A percentile compares a stretch with the other conserved stretches of the same genome.
Conservation (phyloP, 305 asterid genomes). For the Solanum hybrid region DNA sequence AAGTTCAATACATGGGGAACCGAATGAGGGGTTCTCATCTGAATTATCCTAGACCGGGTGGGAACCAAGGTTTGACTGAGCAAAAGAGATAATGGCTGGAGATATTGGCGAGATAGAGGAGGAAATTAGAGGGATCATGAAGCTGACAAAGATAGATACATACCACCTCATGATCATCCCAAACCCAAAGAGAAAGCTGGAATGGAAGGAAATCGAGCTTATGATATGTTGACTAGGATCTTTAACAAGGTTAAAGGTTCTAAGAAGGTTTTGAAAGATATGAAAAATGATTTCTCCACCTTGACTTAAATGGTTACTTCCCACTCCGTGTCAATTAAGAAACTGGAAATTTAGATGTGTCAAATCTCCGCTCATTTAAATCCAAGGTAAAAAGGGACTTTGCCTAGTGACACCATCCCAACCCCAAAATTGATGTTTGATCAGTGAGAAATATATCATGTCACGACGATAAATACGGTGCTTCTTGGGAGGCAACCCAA, state of each 20-base stretch:
- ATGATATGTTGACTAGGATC: background rate
- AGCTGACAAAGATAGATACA: background rate
- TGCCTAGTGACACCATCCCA: background rate
- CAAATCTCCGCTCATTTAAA: background rate
- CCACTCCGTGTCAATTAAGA: background rate
- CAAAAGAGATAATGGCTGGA: background rate
- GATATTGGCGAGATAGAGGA: background rate
- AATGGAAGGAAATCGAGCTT: background rate
- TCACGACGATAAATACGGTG: background rate
- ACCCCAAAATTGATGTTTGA: background rate
- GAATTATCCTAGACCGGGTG: background rate
- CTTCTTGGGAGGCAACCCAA: background rate
- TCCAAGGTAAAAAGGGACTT: background rate
- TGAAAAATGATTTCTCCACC: background rate
- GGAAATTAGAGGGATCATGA: background rate
- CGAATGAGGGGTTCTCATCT: background rate
- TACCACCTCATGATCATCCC: background rate
- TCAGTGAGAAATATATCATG: background rate
- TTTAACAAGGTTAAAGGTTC: background rate
- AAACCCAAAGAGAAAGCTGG: background rate
- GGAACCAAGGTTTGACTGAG: background rate
- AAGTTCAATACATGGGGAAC: no score
- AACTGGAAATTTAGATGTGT: background rate
- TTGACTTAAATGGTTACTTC: background rate
- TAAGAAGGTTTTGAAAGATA: background rate